A percentile compares a stretch with the other conserved stretches of the same genome.
Evolutionary conservation across 2,329 filamentous ascomycete species (phyloP).

Genomic region (Decorospora gaudefroyi): DNA sequence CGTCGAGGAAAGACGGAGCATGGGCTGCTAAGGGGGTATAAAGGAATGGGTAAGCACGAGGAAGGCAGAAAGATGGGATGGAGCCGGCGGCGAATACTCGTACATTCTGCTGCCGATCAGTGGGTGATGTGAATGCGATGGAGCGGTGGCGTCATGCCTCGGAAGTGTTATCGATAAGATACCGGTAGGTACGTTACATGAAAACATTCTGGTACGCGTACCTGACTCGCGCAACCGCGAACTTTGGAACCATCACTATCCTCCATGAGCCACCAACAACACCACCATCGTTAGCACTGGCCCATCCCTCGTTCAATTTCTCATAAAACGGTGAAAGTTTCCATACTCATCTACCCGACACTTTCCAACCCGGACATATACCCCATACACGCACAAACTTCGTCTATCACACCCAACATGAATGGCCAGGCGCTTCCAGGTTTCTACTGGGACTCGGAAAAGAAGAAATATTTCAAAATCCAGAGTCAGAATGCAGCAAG

Average conservation of each 20-base stretch:
- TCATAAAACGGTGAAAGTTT: no score
- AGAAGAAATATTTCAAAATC: conserved; percentile 57
- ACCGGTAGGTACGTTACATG: no score
- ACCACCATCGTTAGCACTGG: no score
- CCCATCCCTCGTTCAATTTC: no score
- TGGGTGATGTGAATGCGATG: conserved; percentile 27
- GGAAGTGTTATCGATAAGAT: conserved; percentile 26
- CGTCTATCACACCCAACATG: conserved; percentile 27
- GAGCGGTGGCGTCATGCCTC: conserved; percentile 32
- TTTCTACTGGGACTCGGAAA: conserved; percentile 55
- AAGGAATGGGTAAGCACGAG: not conserved
- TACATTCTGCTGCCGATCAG: not conserved
- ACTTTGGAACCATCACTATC: no score
- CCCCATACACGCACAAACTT: no score
- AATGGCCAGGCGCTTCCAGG: conserved; percentile 53
- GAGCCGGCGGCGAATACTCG: conserved; percentile 17
- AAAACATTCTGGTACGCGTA: conserved; percentile 8
- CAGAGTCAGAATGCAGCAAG: conserved; percentile 43
- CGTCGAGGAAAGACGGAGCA: conserved; percentile 23
- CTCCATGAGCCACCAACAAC: no score
- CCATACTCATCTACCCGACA: no score
- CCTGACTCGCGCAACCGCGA: conserved; percentile 32
- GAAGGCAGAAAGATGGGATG: conserved; percentile 1
- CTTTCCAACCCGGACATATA: no score
- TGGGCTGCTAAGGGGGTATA: conserved; percentile 8